Conservation (phyloP, 169 alveolate species). For the Pseudocohnilembus persalinus region DNA sequence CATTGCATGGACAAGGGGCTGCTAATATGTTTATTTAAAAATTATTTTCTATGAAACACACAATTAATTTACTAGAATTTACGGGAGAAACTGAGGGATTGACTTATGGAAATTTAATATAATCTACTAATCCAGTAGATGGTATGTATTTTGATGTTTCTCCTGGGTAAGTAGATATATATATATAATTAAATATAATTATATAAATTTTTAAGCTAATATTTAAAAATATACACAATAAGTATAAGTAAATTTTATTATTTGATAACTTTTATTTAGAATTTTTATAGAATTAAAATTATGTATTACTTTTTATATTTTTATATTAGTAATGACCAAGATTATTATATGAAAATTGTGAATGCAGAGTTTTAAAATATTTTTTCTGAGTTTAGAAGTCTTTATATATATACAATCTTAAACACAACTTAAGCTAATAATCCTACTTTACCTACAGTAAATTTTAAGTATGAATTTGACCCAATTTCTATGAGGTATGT, state of each 20-base stretch:
- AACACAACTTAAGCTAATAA: conserved; percentile 11
- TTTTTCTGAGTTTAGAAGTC: neutral
- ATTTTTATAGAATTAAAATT: too few species aligned
- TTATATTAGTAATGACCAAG: conserved; percentile 3
- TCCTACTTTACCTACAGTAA: conserved; percentile 21
- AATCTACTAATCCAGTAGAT: neutral
- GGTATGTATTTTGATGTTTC: neutral
- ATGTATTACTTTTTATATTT: too few species aligned
- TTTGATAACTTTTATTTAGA: too few species aligned
- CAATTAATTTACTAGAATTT: conserved; percentile 34
- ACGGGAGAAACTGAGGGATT: conserved; percentile 1
- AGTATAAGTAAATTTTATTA: too few species aligned
- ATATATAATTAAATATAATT: too few species aligned
- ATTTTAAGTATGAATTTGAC: conserved; percentile 45
- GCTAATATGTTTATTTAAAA: conserved; percentile 7
- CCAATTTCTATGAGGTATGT: conserved; percentile 25
- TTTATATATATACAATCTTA: conserved; percentile 29
- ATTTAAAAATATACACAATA: too few species aligned
- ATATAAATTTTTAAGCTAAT: too few species aligned
- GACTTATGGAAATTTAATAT: neutral
- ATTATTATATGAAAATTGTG: conserved; percentile 39
- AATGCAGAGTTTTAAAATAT: conserved; percentile 23
- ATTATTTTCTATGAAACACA: conserved; percentile 15
- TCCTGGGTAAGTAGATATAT: neutral
- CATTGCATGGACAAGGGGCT: conserved; percentile 34